Evolutionary conservation across 2,329 filamentous ascomycete genomes (phyloP).

Genomic region (Sporothrix brasiliensis): DNA sequence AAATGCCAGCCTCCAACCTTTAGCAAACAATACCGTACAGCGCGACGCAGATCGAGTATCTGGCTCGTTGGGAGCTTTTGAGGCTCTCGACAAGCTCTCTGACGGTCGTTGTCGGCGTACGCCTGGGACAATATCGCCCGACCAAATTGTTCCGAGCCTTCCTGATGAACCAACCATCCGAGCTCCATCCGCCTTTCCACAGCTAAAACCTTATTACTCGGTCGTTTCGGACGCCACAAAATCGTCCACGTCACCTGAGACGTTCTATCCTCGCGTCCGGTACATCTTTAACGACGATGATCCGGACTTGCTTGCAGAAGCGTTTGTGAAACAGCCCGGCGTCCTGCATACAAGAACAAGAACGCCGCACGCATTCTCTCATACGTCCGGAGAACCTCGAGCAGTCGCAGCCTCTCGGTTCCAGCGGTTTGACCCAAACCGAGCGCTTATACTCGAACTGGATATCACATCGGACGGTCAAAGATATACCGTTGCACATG

Average conservation of each 20-base stretch:
- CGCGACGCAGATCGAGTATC: neutral
- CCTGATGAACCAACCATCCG: slow-evolving; percentile 33
- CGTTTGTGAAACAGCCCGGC: slow-evolving; percentile 55
- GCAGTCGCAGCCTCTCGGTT: neutral
- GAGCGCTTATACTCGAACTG: slow-evolving; percentile 61
- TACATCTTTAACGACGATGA: slow-evolving; percentile 96
- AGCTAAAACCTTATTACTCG: slow-evolving; percentile 81
- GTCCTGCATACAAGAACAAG: neutral
- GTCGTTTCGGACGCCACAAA: slow-evolving; percentile 76
- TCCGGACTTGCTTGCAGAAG: slow-evolving; percentile 70
- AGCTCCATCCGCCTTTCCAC: slow-evolving; percentile 40
- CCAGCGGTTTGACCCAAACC: slow-evolving; percentile 45
- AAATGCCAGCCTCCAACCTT: neutral
- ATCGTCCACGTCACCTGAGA: slow-evolving; percentile 47
- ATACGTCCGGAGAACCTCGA: neutral
- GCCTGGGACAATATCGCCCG: neutral
- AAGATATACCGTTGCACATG: slow-evolving; percentile 62
- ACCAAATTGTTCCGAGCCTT: slow-evolving; percentile 8
- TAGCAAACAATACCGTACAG: neutral
- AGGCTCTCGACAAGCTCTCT: neutral
- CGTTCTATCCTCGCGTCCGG: slow-evolving; percentile 82
- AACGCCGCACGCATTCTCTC: neutral
- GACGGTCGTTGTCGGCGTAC: neutral
- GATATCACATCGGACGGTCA: slow-evolving; percentile 45
- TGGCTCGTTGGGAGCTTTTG: neutral